Evolutionary conservation across 257 asterid species (phyloP).

Genomic region (Salvia splendens): DNA sequence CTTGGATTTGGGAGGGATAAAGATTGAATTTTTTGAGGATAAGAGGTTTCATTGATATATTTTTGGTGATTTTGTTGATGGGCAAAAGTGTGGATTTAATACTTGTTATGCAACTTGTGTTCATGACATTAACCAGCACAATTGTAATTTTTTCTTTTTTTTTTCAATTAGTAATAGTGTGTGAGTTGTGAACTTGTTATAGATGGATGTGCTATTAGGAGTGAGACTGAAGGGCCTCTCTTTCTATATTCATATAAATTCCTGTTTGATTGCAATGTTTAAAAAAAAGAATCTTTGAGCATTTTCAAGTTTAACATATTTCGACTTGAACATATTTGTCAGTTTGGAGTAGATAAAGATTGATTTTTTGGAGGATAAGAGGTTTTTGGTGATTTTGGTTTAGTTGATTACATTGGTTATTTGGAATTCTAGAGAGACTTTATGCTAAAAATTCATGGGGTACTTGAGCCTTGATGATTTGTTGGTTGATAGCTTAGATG

Average conservation of each 20-base stretch:
- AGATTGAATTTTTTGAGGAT: not conserved
- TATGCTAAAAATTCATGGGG: not conserved
- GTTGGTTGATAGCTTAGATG: not conserved
- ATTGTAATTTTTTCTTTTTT: too few relatives aligned
- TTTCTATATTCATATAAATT: too few relatives aligned
- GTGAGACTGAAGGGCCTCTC: too few relatives aligned
- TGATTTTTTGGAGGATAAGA: not conserved
- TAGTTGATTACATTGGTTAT: not conserved
- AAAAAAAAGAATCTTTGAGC: too few relatives aligned
- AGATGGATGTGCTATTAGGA: too few relatives aligned
- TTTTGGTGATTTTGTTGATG: not conserved
- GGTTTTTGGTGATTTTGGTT: slow-evolving; percentile 2
- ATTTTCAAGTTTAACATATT: too few relatives aligned
- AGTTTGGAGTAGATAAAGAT: slow-evolving; percentile 9
- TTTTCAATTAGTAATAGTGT: too few relatives aligned
- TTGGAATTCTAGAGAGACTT: slow-evolving; percentile 2
- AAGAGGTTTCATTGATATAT: not conserved
- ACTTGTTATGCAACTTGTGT: too few relatives aligned
- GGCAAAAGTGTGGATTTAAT: not conserved
- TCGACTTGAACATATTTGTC: not conserved
- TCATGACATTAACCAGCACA: too few relatives aligned
- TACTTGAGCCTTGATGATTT: not conserved
- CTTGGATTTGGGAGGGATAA: not conserved
- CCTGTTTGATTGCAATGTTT: too few relatives aligned
- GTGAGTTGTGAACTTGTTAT: too few relatives aligned